Evolutionary conservation across 768 basidiomycete species (phyloP), one percentile per base, ranked within the genome.

Genomic region (Trametes cingulata): DNA sequence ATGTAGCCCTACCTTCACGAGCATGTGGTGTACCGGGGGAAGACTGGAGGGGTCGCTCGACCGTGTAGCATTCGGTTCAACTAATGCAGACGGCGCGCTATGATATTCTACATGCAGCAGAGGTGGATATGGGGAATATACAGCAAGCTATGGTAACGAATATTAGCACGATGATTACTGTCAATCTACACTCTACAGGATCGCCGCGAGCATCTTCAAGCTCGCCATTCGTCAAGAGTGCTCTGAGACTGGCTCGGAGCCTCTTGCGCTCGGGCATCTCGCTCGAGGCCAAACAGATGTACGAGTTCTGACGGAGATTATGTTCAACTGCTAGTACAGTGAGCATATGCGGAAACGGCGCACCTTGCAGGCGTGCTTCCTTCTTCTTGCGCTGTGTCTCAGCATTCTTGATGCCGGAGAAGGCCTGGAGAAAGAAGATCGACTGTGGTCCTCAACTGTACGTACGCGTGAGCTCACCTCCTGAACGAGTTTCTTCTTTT

Each of bases 291-390:
- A 60, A 85, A 85, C 17, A 85, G 67, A 51, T 87, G 78, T 24
- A 88, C 72, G 7, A 90, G 78, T 65, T 90, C 87, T 89, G 60
- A 19, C 10, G 29, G 20, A 27, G 14, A 14, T 2, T 9, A 49
- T 27, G 58, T 19, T n/a, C n/a, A n/a, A 43, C 10, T 39, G 13
- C 35, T 45, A 45, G 15, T 52, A 43, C 48, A 46, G 51, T 17
- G 25, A 37, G 24, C 27, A n/a, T 15, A 12, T 19, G 3, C 22
- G 20, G 33, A 41, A 27, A 15, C 22, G 13, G 10, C 75, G 52
- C 56, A 86, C 92, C 92, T 80, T 93, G 88, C 41, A 93, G 74
- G 61, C 91, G 81, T 2, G 92, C 91, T 73, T 94, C 88, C 69
- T 85, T 86, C 74, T 85, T 90, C 65, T 91, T 84, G 35, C 86